Evolutionary conservation across 371 early-diverging fungal species (phyloP), one percentile per base, ranked within the genome.

Genomic region (Nematocida sp.): DNA sequence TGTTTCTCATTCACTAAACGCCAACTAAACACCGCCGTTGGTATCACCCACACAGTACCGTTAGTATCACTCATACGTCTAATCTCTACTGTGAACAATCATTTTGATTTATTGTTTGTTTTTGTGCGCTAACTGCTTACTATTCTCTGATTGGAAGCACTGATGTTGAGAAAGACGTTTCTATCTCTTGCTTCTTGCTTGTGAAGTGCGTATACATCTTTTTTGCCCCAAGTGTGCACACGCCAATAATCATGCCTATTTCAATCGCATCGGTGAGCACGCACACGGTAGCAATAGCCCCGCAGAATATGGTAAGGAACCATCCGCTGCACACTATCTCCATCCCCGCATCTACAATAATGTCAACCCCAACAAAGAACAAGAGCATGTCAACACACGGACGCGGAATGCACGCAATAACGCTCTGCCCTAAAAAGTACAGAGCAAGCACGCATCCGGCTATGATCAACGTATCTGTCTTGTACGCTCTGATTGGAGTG

Each of bases 311-410:
- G 13, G 52, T 51, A 31, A 11, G 8, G 32, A 41, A 60, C 29
- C 17, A 21, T 2, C 74, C 74, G 21, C 17, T 40, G 3, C 27
- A 15, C 43, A 21, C 32, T 13, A 70, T 62, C 4, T 25, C 50
- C 15, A 38, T 37, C 17, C 23, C 34, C 11, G 60, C 56, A 13
- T 38, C 58, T 17, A n/a, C 11, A 31, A 70, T 17, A 38, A 70
- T 70, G 37, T 70, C 74, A n/a, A 70, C 23, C 40, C 74, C 74
- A 70, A 70, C 56, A 40, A 70, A 62, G 15, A 70, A 36, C 7
- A 70, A 32, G 32, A 70, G 57, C 21, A 57, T 49, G 34, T 70
- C 74, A 43, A 70, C 32, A 27, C 60, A 70, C 3, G 32, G 15
- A 38, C 37, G 50, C 11, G 74, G 74, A 8, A 60, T 40, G 36